Conservation (phyloP, 2,329 filamentous ascomycete species). For the Pseudocercospora eumusae region DNA sequence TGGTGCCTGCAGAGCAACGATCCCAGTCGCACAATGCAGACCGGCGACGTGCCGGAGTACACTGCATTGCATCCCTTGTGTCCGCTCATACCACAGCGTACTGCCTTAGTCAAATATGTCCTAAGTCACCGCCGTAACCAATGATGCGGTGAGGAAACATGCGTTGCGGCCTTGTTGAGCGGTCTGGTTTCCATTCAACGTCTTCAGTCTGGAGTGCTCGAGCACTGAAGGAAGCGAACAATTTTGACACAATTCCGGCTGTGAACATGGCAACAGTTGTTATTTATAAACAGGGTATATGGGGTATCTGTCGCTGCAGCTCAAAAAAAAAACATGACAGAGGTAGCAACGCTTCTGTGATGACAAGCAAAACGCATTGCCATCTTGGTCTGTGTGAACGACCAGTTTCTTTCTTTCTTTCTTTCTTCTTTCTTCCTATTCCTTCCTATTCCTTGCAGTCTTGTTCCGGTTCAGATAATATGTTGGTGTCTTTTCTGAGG, state of each 20-base stretch:
- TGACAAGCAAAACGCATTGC: background rate
- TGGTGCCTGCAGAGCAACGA: background rate
- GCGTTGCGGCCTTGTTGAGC: background rate
- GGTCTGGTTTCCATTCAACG: background rate
- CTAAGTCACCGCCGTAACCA: background rate
- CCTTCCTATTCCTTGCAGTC: conserved; percentile 3
- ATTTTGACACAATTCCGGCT: background rate
- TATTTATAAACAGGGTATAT: conserved; percentile 17
- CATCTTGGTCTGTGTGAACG: conserved; percentile 14
- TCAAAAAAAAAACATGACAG: conserved; percentile 1
- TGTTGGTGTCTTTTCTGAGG: conserved; percentile 10
- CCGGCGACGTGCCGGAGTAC: background rate
- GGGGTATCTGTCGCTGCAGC: conserved; percentile 25
- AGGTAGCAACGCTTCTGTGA: conserved; percentile 4
- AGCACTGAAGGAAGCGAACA: background rate
- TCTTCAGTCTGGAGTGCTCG: background rate
- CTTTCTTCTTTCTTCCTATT: background rate
- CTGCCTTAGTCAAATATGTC: background rate
- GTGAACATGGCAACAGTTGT: conserved; percentile 15
- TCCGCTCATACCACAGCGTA: background rate
- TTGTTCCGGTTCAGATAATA: conserved; percentile 11
- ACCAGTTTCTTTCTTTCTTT: conserved; percentile 11
- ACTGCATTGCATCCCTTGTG: background rate
- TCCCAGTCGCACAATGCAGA: background rate
- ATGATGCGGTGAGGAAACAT: background rate